Percentiles rank a stretch among this genome's conserved stretches.
phyloP scores from a whole-genome alignment of 1,284 basidiomycete genomes.

The Bondarzewia mesenterica region DNA sequence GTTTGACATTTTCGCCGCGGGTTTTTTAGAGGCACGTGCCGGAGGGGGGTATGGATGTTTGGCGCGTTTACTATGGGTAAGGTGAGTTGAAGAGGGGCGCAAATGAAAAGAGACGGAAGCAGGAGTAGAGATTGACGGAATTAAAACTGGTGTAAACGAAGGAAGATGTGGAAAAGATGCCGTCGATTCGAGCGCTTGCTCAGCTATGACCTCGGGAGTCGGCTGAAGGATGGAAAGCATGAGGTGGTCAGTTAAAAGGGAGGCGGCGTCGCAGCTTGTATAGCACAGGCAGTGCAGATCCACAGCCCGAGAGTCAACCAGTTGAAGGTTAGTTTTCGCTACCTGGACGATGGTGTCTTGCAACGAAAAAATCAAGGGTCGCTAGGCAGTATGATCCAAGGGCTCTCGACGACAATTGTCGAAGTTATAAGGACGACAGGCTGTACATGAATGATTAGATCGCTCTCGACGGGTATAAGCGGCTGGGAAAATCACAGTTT shows the following conservation, averaged over 20 bases:
- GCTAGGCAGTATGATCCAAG: conserved; percentile 27
- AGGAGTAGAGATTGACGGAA: not conserved
- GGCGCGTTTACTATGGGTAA: conserved; percentile 6
- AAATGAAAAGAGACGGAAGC: not conserved
- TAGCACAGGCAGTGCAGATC: conserved; percentile 13
- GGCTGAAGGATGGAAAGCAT: conserved; percentile 3
- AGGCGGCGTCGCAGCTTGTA: conserved; percentile 3
- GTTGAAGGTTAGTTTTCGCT: conserved; percentile 19
- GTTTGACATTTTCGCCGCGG: conserved; percentile 11
- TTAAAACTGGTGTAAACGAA: not conserved
- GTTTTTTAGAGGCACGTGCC: conserved; percentile 9
- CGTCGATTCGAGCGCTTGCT: not conserved
- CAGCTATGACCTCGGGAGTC: not conserved
- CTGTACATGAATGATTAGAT: conserved; percentile 18
- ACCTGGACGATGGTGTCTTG: conserved; percentile 23
- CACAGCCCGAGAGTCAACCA: conserved; percentile 10
- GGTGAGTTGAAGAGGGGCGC: no score
- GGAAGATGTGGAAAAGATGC: conserved; percentile 7
- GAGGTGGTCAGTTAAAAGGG: conserved; percentile 23
- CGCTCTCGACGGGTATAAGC: conserved; percentile 6
- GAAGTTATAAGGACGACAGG: conserved; percentile 18
- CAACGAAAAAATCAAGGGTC: conserved; percentile 25
- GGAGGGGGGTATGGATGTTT: conserved; percentile 10
- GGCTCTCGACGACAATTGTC: not conserved
- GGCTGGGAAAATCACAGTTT: no score